These are phyloP conservation scores for Suillus lakei DNA, from an alignment of 768 basidiomycete species.

Conservation along the genomic window DNA sequence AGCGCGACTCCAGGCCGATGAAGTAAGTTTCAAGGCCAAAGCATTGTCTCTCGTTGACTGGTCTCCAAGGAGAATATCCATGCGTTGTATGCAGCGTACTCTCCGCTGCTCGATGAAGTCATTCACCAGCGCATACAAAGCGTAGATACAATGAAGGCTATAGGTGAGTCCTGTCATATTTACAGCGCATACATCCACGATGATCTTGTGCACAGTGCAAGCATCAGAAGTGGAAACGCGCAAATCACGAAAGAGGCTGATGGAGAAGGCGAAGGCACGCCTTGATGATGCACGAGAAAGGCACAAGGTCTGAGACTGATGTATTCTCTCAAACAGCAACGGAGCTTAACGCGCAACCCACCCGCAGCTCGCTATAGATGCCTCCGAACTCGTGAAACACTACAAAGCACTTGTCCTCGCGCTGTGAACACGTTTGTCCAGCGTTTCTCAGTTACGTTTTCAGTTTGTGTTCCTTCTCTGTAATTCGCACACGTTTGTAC, in stretches of 20 bases:
- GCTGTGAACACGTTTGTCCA: background rate
- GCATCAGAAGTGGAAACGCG: slow-evolving; percentile 35
- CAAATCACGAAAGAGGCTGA: slow-evolving; percentile 38
- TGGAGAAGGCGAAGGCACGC: slow-evolving; percentile 36
- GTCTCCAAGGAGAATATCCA: slow-evolving; percentile 27
- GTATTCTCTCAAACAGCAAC: background rate
- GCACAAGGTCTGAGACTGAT: slow-evolving; percentile 35
- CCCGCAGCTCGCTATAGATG: slow-evolving; percentile 41
- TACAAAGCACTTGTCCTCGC: slow-evolving; percentile 43
- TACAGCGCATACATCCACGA: background rate
- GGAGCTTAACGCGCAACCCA: slow-evolving; percentile 3
- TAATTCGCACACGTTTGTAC: background rate
- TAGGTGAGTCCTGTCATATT: slow-evolving; percentile 30
- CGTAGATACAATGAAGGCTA: slow-evolving; percentile 36
- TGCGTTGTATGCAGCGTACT: slow-evolving; percentile 25
- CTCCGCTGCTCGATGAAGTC: slow-evolving; percentile 36
- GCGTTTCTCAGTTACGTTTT: background rate
- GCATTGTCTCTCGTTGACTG: slow-evolving; percentile 9
- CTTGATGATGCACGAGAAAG: slow-evolving; percentile 44
- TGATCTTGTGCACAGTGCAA: slow-evolving; percentile 31
- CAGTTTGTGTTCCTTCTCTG: background rate
- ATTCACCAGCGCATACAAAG: slow-evolving; percentile 33
- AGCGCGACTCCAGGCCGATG: background rate
- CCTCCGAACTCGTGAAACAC: slow-evolving; percentile 43
- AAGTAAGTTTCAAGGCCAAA: background rate